Evolutionary conservation across 441 rosid genomes (phyloP).

Genomic region (Kokia cookei): DNA sequence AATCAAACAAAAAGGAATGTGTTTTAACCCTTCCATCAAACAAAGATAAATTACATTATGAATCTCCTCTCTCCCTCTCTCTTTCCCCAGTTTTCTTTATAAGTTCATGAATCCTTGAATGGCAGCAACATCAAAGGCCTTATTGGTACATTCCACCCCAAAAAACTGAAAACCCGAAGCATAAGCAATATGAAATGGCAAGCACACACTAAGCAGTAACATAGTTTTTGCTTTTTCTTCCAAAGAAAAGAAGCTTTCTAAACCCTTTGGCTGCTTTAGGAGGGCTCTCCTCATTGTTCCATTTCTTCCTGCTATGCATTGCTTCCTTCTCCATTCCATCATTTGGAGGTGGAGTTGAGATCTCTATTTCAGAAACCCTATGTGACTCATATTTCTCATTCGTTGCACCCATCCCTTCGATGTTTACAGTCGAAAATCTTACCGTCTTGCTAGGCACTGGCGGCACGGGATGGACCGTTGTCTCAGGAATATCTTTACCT

Average conservation of each 20-base stretch:
- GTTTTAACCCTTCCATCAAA: constrained; percentile 18
- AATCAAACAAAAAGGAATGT: constrained; percentile 6
- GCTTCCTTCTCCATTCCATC: constrained; percentile 33
- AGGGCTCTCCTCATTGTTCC: constrained; percentile 68
- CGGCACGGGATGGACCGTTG: constrained; percentile 17
- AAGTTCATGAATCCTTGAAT: constrained; percentile 6
- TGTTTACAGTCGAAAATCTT: constrained; percentile 23
- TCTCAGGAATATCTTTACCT: constrained; percentile 21
- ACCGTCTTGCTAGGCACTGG: constrained; percentile 27
- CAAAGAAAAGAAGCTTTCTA: constrained; percentile 84
- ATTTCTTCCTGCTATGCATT: constrained; percentile 68
- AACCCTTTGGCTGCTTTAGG: constrained; percentile 85
- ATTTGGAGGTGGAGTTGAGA: constrained; percentile 56
- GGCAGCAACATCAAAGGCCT: constrained; percentile 37
- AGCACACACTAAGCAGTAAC: constrained; percentile 7
- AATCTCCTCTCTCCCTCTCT: background rate
- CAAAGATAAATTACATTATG: constrained; percentile 23
- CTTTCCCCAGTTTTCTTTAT: background rate
- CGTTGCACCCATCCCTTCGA: constrained; percentile 18
- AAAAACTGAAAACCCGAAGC: constrained; percentile 4
- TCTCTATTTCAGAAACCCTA: constrained; percentile 47
- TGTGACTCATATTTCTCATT: constrained; percentile 24
- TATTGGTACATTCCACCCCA: constrained; percentile 19
- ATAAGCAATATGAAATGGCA: constrained; percentile 2
- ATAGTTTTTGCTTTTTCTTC: constrained; percentile 41